phyloP scores from a whole-genome alignment of 179 eudicot species.

The Sideroxylon spinosum region DNA sequence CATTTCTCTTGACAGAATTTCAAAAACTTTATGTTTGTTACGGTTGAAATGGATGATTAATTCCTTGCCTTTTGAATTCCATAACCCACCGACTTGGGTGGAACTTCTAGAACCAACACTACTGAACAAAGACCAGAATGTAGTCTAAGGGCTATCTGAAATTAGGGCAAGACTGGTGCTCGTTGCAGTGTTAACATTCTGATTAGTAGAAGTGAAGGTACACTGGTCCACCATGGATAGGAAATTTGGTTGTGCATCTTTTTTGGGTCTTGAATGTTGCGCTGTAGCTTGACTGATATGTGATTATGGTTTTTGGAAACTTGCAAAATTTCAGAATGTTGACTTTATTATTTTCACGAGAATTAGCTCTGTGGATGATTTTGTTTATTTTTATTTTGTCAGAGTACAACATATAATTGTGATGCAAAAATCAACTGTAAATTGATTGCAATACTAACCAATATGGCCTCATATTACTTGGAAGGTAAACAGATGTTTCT shows the following conservation, averaged over 20 bases:
- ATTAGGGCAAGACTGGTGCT: background rate
- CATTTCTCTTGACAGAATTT: too few relatives aligned
- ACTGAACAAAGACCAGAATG: background rate
- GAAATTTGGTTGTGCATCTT: background rate
- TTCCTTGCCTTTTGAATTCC: too few relatives aligned
- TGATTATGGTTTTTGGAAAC: background rate
- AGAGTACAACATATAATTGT: background rate
- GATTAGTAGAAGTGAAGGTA: background rate
- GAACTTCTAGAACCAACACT: background rate
- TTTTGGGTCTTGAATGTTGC: background rate
- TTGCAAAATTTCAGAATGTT: background rate
- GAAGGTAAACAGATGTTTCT: background rate
- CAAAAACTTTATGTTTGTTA: too few relatives aligned
- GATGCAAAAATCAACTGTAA: background rate
- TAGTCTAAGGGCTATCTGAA: background rate
- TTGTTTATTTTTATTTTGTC: background rate
- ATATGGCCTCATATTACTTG: background rate
- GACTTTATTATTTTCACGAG: background rate
- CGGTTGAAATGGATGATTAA: too few relatives aligned
- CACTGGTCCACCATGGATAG: background rate
- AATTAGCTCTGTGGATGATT: background rate
- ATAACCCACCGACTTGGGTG: background rate
- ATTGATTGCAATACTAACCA: background rate
- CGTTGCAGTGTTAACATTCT: background rate
- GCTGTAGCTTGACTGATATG: background rate